Conservation (phyloP, 2,329 filamentous ascomycete species). For the Arachnopeziza araneosa region DNA sequence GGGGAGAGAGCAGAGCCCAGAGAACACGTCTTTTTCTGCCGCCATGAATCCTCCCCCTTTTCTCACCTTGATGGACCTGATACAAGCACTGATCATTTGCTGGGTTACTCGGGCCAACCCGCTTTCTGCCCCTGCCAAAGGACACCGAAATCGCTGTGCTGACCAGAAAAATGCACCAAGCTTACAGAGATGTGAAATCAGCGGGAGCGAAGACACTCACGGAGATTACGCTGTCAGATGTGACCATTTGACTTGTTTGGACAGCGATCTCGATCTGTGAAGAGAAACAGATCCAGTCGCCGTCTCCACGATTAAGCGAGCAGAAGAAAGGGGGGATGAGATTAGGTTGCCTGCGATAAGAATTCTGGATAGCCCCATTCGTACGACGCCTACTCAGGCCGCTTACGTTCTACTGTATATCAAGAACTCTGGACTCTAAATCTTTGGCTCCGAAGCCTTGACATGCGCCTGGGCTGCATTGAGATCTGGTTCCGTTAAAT, state of each 20-base stretch:
- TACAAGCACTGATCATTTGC: neutral
- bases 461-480: constrained; percentile 32
- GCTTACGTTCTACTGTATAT: neutral
- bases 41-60: neutral
- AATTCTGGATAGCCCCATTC: neutral
- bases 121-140: neutral
- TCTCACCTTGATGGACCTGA: neutral
- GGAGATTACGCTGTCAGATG: neutral
- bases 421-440: neutral
- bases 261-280: too few relatives aligned
- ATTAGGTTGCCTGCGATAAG: neutral
- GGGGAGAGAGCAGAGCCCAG: too few relatives aligned
- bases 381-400: neutral
- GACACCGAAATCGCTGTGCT: neutral
- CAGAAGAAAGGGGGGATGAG: neutral
- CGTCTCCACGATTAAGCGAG: neutral
- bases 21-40: neutral
- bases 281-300: neutral
- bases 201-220: neutral
- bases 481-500: constrained; percentile 45
- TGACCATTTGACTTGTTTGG: neutral
- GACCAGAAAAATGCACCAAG: neutral
- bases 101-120: neutral
- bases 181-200: neutral
- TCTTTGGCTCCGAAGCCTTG: constrained; percentile 4